These are phyloP conservation scores for bread wheat (Triticum aestivum) DNA, from an alignment of 176 grass and related monocot genomes.

Conservation along the genomic window DNA sequence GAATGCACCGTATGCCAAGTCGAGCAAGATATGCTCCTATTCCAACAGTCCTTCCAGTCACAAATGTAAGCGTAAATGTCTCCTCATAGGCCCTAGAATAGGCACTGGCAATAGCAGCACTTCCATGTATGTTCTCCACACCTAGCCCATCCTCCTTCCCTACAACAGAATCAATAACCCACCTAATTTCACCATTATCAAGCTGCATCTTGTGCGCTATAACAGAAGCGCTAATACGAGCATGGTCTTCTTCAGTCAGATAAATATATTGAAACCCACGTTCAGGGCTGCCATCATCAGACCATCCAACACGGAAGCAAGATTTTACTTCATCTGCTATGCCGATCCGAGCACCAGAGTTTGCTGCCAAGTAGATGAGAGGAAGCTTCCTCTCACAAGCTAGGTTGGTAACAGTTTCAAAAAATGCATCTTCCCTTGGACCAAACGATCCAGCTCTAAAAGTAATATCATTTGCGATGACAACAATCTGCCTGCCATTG, in stretches of 20 bases:
- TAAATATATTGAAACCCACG: slow-evolving; percentile 88
- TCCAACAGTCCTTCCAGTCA: slow-evolving; percentile 83
- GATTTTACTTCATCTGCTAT: slow-evolving; percentile 94
- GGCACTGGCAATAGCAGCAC: slow-evolving; percentile 90
- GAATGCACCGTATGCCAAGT: slow-evolving; percentile 97
- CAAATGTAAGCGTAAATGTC: slow-evolving; percentile 96
- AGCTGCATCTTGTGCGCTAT: slow-evolving; percentile 85
- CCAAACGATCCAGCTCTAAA: slow-evolving; percentile 94
- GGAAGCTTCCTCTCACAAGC: slow-evolving; percentile 88
- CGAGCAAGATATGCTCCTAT: slow-evolving; percentile 97
- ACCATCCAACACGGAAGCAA: slow-evolving; percentile 89
- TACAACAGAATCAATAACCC: slow-evolving; percentile 90
- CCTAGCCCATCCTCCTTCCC: slow-evolving; percentile 97
- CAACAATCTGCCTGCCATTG: slow-evolving; percentile 79
- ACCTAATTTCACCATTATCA: slow-evolving; percentile 78
- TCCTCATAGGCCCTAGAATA: slow-evolving; percentile 96
- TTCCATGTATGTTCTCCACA: slow-evolving; percentile 95
- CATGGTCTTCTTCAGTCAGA: slow-evolving; percentile 80
- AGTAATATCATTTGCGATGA: slow-evolving; percentile 91
- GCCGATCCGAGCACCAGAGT: slow-evolving; percentile 87
- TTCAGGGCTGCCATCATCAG: slow-evolving; percentile 72
- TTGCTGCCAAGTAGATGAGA: slow-evolving; percentile 94
- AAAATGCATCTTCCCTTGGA: slow-evolving; percentile 97
- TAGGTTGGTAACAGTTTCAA: slow-evolving; percentile 90
- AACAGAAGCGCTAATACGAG: slow-evolving; percentile 64